A percentile compares a stretch with the other conserved stretches of the same genome.
These are phyloP conservation scores for Metschnikowia chrysomelidarum DNA, from an alignment of 805 yeast species.

Conservation along the genomic window DNA sequence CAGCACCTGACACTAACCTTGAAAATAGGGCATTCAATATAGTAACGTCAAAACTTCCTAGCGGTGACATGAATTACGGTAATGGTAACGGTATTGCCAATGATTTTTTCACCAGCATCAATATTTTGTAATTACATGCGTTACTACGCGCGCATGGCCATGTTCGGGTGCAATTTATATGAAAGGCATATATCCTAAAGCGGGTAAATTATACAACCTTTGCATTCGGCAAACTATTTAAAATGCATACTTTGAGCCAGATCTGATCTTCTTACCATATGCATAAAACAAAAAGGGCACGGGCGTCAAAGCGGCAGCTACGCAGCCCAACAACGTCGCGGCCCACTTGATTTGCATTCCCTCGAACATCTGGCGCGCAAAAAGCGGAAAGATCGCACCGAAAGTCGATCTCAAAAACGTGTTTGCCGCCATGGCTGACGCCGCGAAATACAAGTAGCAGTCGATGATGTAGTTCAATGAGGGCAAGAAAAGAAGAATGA, in stretches of 20 bases:
- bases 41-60: no score
- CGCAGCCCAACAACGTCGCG: constrained; percentile 64
- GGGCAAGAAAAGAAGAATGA: constrained; percentile 65
- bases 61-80: no score
- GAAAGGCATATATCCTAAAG: no score
- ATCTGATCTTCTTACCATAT: constrained; percentile 48
- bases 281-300: constrained; percentile 66
- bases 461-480: constrained; percentile 71
- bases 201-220: no score
- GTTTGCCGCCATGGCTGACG: constrained; percentile 50
- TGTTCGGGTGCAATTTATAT: no score
- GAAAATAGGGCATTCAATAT: no score
- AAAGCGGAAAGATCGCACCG: constrained; percentile 67
- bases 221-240: constrained; percentile 2
- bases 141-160: no score
- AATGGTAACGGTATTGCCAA: no score
- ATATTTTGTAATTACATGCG: no score
- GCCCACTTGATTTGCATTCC: constrained; percentile 78
- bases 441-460: constrained; percentile 66
- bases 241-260: constrained; percentile 47
- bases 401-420: constrained; percentile 65
- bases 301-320: constrained; percentile 56
- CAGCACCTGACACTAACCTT: no score
- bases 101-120: no score
- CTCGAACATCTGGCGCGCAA: constrained; percentile 68